Conservation (phyloP, 345 rosid species). For the Eucalyptus sideroxylon region DNA sequence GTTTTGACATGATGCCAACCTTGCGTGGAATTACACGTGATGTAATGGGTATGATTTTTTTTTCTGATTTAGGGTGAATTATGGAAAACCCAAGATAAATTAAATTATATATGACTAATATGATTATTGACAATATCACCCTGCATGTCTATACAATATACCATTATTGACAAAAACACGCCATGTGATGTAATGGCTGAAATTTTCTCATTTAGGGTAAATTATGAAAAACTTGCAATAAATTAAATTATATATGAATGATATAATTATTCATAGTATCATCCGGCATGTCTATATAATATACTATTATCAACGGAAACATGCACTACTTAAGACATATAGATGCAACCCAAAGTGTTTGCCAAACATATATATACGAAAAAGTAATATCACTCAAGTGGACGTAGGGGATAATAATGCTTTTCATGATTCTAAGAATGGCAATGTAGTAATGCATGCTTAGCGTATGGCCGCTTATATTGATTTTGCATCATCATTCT, state of each 20-base stretch:
- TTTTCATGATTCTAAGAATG: neutral
- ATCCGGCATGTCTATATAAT: neutral
- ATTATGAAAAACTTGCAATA: neutral
- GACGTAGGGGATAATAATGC: rapidly evolving
- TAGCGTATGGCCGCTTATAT: rapidly evolving
- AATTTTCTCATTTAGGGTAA: neutral
- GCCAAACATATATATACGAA: rapidly evolving
- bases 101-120: neutral
- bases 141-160: neutral
- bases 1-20: neutral
- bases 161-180: neutral
- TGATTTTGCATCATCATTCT: neutral
- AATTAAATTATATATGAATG: neutral
- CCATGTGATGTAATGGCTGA: neutral
- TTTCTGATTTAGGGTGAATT: neutral
- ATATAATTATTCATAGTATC: neutral
- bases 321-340: neutral
- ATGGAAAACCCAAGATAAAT: neutral
- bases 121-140: neutral
- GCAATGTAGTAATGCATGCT: neutral
- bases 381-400: neutral
- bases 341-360: neutral
- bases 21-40: neutral
- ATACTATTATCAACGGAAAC: neutral
- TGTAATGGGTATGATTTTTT: neutral